phyloP scores from a whole-genome alignment of 2,329 filamentous ascomycete genomes.

The Ploettnerulaceae sp. region DNA sequence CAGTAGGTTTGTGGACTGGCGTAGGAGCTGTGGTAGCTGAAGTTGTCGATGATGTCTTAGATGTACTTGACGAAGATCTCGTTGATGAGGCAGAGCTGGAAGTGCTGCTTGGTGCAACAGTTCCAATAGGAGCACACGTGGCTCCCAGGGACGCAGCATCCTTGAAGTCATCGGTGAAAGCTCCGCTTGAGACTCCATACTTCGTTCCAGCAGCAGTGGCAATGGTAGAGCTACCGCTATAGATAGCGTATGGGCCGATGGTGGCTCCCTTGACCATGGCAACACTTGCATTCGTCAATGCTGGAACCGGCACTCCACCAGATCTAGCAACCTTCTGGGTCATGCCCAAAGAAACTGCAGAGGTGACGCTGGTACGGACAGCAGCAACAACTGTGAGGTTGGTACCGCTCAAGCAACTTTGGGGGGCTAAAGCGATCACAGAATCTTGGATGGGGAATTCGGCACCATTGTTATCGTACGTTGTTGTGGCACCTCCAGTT shows the following conservation, averaged over 20 bases:
- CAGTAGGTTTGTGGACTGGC: slow-evolving; percentile 18
- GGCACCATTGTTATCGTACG: slow-evolving; percentile 53
- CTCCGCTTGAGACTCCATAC: slow-evolving; percentile 26
- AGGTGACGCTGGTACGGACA: slow-evolving; percentile 22
- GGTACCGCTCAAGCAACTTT: slow-evolving; percentile 46
- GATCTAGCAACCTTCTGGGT: slow-evolving; percentile 24
- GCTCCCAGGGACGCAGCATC: slow-evolving; percentile 41
- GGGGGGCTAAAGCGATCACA: slow-evolving; percentile 49
- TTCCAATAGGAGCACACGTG: slow-evolving; percentile 35
- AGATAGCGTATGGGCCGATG: slow-evolving; percentile 26
- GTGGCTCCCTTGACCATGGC: slow-evolving; percentile 24
- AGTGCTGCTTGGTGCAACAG: slow-evolving; percentile 30
- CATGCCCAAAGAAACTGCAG: slow-evolving; percentile 18
- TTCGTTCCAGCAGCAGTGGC: slow-evolving; percentile 20
- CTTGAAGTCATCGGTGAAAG: slow-evolving; percentile 45
- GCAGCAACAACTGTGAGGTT: slow-evolving; percentile 29
- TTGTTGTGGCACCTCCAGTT: slow-evolving; percentile 42
- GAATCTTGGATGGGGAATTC: slow-evolving; percentile 51
- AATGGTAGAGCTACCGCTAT: slow-evolving; percentile 22
- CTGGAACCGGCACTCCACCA: slow-evolving; percentile 21
- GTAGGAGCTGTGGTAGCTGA: slow-evolving; percentile 22
- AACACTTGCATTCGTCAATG: slow-evolving; percentile 16
- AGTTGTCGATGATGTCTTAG: slow-evolving; percentile 6
- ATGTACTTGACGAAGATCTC: slow-evolving; percentile 8
- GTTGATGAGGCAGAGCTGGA: slow-evolving; percentile 15